A percentile compares a stretch with the other conserved stretches of the same genome.
Conservation (phyloP, 2,329 filamentous ascomycete species). For the Paraphaeosphaeria sporulosa region DNA sequence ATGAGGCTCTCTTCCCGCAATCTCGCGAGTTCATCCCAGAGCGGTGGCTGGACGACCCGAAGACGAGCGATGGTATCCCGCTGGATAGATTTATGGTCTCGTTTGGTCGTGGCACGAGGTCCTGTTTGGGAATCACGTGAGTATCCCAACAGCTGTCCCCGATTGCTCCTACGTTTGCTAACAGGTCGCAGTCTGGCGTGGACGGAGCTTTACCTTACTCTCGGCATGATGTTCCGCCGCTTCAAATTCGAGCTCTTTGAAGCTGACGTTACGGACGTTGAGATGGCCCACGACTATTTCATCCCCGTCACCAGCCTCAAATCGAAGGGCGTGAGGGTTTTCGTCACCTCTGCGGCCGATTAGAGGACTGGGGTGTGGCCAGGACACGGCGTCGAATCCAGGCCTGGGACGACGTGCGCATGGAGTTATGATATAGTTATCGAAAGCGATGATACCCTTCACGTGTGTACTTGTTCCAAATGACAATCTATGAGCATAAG, state of each 20-base stretch:
- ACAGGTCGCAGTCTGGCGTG: slow-evolving; percentile 34
- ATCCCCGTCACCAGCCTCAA: slow-evolving; percentile 43
- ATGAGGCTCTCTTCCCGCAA: slow-evolving; percentile 49
- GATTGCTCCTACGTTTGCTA: slow-evolving; percentile 2
- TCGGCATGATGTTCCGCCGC: slow-evolving; percentile 44
- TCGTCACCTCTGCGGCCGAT: slow-evolving; percentile 32
- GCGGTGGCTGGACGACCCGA: slow-evolving; percentile 48
- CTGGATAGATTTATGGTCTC: slow-evolving; percentile 52
- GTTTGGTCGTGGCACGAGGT: slow-evolving; percentile 52
- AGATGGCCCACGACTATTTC: slow-evolving; percentile 49
- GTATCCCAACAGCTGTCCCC: slow-evolving; percentile 15
- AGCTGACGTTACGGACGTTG: slow-evolving; percentile 38
- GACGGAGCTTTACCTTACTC: slow-evolving; percentile 43
- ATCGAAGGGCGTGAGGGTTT: slow-evolving; percentile 47
- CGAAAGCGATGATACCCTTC: neutral
- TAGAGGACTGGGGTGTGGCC: slow-evolving; percentile 1
- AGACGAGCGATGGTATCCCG: slow-evolving; percentile 39
- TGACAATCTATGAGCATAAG: neutral
- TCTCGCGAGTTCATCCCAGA: slow-evolving; percentile 48
- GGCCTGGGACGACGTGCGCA: neutral
- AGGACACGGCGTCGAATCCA: neutral
- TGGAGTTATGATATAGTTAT: neutral
- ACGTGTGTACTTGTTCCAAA: neutral
- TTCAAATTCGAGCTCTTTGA: slow-evolving; percentile 43
- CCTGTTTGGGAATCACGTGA: slow-evolving; percentile 52